Evolutionary conservation across 108 stramenopile genomes (phyloP).

Genomic region (Cyclostephanos tholiformis): DNA sequence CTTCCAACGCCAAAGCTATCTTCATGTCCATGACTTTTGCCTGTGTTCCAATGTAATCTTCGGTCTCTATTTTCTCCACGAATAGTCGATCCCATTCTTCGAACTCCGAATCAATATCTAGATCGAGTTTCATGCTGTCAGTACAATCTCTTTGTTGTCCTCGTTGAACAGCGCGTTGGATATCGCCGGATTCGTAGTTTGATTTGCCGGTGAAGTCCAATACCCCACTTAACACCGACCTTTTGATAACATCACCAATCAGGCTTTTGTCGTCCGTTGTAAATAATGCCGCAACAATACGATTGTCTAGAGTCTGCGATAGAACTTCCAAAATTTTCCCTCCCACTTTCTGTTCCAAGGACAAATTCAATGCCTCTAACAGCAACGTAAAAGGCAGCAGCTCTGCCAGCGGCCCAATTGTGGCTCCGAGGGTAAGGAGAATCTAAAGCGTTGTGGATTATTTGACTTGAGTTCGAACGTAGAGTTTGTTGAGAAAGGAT

Average conservation of each 20-base stretch:
- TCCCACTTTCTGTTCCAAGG: constrained; percentile 46
- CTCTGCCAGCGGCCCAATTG: constrained; percentile 39
- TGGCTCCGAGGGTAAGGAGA: constrained; percentile 43
- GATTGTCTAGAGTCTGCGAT: constrained; percentile 27
- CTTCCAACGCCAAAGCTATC: constrained; percentile 44
- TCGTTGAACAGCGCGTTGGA: constrained; percentile 34
- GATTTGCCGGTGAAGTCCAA: constrained; percentile 45
- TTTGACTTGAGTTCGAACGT: neutral
- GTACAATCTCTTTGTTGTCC: constrained; percentile 15
- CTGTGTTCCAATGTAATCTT: constrained; percentile 21
- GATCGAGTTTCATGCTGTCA: constrained; percentile 20
- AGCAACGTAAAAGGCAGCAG: constrained; percentile 36
- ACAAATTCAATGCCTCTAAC: constrained; percentile 44
- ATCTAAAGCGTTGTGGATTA: constrained; percentile 12
- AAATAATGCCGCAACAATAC: constrained; percentile 40
- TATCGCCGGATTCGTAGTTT: constrained; percentile 46
- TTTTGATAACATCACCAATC: constrained; percentile 46
- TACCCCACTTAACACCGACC: constrained; percentile 34
- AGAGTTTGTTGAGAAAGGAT: neutral
- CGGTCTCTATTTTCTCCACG: constrained; percentile 21
- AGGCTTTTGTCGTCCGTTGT: constrained; percentile 38
- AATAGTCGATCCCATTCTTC: constrained; percentile 46
- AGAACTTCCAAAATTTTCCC: constrained; percentile 38
- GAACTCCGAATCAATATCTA: constrained; percentile 35
- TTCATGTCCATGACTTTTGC: constrained; percentile 48